Conservation (phyloP, 2,329 filamentous ascomycete genomes). For the Emergomyces orientalis region DNA sequence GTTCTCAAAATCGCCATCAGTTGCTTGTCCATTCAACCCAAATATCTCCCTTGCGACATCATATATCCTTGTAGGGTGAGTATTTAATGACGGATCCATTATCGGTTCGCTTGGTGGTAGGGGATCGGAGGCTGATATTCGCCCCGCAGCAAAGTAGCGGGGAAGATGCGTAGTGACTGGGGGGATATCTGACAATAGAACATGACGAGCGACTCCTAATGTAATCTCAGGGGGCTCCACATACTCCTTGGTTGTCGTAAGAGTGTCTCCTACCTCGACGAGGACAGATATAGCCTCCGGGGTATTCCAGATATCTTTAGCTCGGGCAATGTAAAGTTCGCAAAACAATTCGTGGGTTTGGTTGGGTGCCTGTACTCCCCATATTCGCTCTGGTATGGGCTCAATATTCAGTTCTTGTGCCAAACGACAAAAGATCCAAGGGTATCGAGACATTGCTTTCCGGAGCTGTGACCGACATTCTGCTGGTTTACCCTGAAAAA, state of each 20-base stretch:
- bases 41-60: constrained; percentile 4
- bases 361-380: constrained; percentile 64
- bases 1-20: neutral
- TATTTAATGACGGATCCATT: constrained; percentile 13
- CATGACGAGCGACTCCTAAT: constrained; percentile 59
- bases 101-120: constrained; percentile 53
- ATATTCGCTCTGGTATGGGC: constrained; percentile 65
- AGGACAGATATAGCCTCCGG: constrained; percentile 60
- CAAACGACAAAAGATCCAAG: constrained; percentile 75
- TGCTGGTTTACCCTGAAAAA: constrained; percentile 57
- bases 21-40: neutral
- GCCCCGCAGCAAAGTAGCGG: constrained; percentile 50
- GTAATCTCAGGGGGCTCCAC: constrained; percentile 41
- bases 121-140: constrained; percentile 71
- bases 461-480: constrained; percentile 57
- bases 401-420: constrained; percentile 74
- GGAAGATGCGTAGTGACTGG: constrained; percentile 62
- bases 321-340: constrained; percentile 64
- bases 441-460: constrained; percentile 60
- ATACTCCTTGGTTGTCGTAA: constrained; percentile 36
- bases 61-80: neutral
- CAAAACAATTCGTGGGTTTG: constrained; percentile 59
- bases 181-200: constrained; percentile 67
- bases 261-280: constrained; percentile 55
- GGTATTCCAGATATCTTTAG: constrained; percentile 81